These are phyloP conservation scores for Trichoderma gamsii DNA, from an alignment of 495 filamentous ascomycete genomes.

Conservation along the genomic window DNA sequence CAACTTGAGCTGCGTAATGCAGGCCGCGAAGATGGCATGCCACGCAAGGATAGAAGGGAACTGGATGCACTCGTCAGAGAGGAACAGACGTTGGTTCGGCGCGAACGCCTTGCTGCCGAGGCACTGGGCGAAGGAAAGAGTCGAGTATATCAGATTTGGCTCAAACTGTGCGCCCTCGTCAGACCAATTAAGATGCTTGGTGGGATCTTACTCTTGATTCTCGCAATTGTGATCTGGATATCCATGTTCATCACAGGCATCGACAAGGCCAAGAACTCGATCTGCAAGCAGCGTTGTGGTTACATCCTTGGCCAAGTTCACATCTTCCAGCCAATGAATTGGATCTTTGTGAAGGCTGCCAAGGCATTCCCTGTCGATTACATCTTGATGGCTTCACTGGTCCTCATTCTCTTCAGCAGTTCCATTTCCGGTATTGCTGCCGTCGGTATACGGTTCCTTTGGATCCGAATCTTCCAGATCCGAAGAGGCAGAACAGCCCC, in stretches of 20 bases:
- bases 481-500: conserved; percentile 82
- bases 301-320: conserved; percentile 90
- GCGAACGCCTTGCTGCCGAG: conserved; percentile 80
- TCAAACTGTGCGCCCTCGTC: conserved; percentile 67
- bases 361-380: conserved; percentile 91
- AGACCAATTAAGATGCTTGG: conserved; percentile 81
- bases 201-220: conserved; percentile 65
- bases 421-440: conserved; percentile 78
- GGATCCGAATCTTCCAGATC: conserved; percentile 86
- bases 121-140: conserved; percentile 64
- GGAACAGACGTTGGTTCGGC: conserved; percentile 84
- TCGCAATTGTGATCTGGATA: conserved; percentile 70
- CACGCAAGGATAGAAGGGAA: conserved; percentile 79
- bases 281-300: conserved; percentile 85
- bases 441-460: conserved; percentile 91
- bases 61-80: conserved; percentile 81
- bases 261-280: conserved; percentile 91
- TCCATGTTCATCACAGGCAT: conserved; percentile 94
- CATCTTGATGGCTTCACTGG: conserved; percentile 72
- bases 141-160: conserved; percentile 64
- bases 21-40: conserved; percentile 65
- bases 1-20: conserved; percentile 83
- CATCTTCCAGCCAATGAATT: conserved; percentile 93
- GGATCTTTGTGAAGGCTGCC: conserved; percentile 74
- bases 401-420: conserved; percentile 78